Conservation (phyloP, 805 yeast species). For the Cyberlindnera amylophila region DNA sequence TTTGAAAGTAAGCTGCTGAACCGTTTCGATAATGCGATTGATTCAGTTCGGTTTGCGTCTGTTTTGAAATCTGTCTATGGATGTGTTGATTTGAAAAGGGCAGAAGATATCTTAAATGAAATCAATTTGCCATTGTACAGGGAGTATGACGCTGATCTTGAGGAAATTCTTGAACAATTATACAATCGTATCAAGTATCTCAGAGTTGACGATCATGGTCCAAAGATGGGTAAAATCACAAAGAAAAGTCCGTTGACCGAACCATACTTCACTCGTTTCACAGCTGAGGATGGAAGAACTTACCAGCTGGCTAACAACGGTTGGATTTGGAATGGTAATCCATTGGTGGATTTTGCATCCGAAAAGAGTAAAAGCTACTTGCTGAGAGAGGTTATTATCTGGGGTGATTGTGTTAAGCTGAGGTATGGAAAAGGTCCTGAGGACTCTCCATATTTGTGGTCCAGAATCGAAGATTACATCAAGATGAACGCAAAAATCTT, state of each 20-base stretch:
- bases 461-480: constrained; percentile 77
- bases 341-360: constrained; percentile 90
- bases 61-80: constrained; percentile 40
- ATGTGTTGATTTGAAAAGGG: constrained; percentile 29
- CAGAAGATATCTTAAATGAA: constrained; percentile 62
- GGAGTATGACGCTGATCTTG: constrained; percentile 71
- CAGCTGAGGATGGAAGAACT: constrained; percentile 44
- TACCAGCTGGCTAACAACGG: constrained; percentile 91
- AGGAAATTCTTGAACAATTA: constrained; percentile 62
- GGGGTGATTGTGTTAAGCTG: constrained; percentile 96
- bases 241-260: constrained; percentile 65
- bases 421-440: constrained; percentile 74
- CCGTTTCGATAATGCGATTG: constrained; percentile 49
- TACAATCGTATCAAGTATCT: constrained; percentile 72
- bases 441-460: constrained; percentile 90
- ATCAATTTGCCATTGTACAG: constrained; percentile 70
- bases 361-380: constrained; percentile 72
- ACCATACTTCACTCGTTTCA: constrained; percentile 80
- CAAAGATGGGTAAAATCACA: constrained; percentile 66
- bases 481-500: constrained; percentile 67
- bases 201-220: constrained; percentile 79
- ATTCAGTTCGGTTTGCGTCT: constrained; percentile 46
- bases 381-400: constrained; percentile 88
- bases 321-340: constrained; percentile 98
- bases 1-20: constrained; percentile 39